Base-by-base conservation (phyloP, 2,329 filamentous ascomycete genomes). In the Fusarium papillatum region DNA sequence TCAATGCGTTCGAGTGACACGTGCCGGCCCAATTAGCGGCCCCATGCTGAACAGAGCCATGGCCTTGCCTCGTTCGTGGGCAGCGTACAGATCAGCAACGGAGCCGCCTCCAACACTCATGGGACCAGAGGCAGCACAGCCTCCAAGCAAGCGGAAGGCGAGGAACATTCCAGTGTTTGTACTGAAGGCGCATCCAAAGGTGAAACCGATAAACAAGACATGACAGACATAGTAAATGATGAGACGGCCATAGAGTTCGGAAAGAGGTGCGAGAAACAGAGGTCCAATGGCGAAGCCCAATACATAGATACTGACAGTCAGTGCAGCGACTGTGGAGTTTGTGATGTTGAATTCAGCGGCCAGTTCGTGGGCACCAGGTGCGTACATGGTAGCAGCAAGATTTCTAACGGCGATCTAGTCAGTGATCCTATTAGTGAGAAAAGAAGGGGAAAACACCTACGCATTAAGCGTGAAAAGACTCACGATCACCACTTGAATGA, bases 1-100 rank as follows among this genome's bases (percentile, higher is more conserved):
- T 29, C 7, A 7, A 5, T 14, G 2, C 11, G 14, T 22, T 13
- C 34, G 26, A 39, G 22, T 2, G 4, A 26, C 11, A 70, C 69
- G 22, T 39, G 86, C 85, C 1, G 91, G 90, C 0, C 90, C 90
- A 3, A 89, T 87, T 5, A 92, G 86, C 0, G 93, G 90, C 0
- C 91, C 89, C 81, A 92, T 86, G 1, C 89, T 88, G 78, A 93
- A 94, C 0, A 89, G 86, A 0, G 91, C 89, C 82, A 93, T 91
- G 1, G 92, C 92, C 5, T 88, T 88, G 10, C 91, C 92, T 48
- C 92, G 86, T 17, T 78, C 46, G 4, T 76, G 48, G 13, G 64
- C 66, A 4, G 60, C 26, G 6, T 67, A 71, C 13, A 77, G 5
- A 6, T 78, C 76, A 16, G 76, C 74, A 6, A 78, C 36, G 0